Evolutionary conservation across 257 asterid species (phyloP), one percentile per base, ranked within the genome.

Genomic region (Solanum okadae): DNA sequence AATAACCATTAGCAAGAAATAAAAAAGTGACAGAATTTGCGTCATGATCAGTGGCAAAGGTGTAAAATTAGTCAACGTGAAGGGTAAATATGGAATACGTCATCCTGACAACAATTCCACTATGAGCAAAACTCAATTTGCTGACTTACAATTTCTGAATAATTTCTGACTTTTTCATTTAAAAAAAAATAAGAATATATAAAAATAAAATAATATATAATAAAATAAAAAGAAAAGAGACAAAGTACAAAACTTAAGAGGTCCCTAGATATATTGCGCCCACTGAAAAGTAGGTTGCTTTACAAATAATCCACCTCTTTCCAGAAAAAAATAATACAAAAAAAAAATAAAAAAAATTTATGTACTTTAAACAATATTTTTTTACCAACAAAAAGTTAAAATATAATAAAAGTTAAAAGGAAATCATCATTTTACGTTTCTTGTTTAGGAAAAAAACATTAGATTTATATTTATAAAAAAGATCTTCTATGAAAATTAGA

Each of bases 291-390:
- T 81, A 46, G 68, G 29, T 81, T 81, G 68, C 68, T 46, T 81
- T 81, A 81, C 85, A 81, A 81, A 81, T 81, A 81, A 81, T 81
- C 68, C 68, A 81, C 68, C 85, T 79, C 67, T 81, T 81, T 46
- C 25, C 67, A 27, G 5, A 22, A 46, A 27, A 79, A 27, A 46
- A 49, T 42, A 52, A 52, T 5, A 52, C 10, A 52, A 49, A 15
- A 15, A 52, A 52, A 52, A 15, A 49, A 49, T 15, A 49, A 5
- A 49, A 52, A 52, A 52, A 16, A 52, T 16, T 52, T 5, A 16
- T 15, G 68, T 81, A 81, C 86, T 81, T 81, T 10, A 8, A 81
- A 29, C 10, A 81, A 81, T 27, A 81, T 49, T 52, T 52, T 25
- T 81, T 15, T 46, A 5, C 10, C n/a, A 46, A 15, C 12, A 6